These are phyloP conservation scores for Pythium pectinolyticum DNA, from an alignment of 352 stramenopile genomes.

Conservation along the genomic window DNA sequence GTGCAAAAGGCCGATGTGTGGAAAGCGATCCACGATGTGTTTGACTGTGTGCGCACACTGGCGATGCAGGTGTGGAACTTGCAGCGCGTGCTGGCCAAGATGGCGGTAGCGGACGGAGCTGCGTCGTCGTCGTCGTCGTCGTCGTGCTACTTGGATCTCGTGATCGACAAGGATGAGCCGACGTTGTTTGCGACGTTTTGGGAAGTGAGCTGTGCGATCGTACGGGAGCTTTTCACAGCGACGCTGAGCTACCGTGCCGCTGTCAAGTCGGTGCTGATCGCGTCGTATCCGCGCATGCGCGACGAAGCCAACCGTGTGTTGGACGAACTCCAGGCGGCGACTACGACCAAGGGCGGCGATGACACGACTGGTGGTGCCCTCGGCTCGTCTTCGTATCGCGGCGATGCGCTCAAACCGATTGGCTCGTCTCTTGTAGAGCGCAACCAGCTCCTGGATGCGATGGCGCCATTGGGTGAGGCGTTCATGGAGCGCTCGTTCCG, in stretches of 20 bases:
- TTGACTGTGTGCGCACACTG: slow-evolving; percentile 64
- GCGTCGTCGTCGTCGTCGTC: too few relatives aligned
- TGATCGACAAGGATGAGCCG: slow-evolving; percentile 72
- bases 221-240: slow-evolving; percentile 65
- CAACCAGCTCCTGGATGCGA: slow-evolving; percentile 71
- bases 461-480: slow-evolving; percentile 62
- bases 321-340: slow-evolving; percentile 57
- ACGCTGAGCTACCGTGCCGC: slow-evolving; percentile 58
- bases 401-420: slow-evolving; percentile 36
- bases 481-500: slow-evolving; percentile 69
- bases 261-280: slow-evolving; percentile 72
- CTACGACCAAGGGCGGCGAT: slow-evolving; percentile 33
- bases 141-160: slow-evolving; percentile 73
- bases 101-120: slow-evolving; percentile 52
- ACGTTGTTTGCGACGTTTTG: slow-evolving; percentile 84
- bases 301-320: slow-evolving; percentile 69
- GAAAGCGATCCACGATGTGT: slow-evolving; percentile 79
- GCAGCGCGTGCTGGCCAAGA: slow-evolving; percentile 83
- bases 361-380: background rate
- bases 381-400: background rate
- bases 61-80: slow-evolving; percentile 86
- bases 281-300: slow-evolving; percentile 77
- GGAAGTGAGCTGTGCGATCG: slow-evolving; percentile 79
- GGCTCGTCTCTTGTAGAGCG: slow-evolving; percentile 41
- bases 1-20: slow-evolving; percentile 72